These are phyloP conservation scores for Stramenopiles sp. DNA, from an alignment of 352 stramenopile species.

Conservation along the genomic window DNA sequence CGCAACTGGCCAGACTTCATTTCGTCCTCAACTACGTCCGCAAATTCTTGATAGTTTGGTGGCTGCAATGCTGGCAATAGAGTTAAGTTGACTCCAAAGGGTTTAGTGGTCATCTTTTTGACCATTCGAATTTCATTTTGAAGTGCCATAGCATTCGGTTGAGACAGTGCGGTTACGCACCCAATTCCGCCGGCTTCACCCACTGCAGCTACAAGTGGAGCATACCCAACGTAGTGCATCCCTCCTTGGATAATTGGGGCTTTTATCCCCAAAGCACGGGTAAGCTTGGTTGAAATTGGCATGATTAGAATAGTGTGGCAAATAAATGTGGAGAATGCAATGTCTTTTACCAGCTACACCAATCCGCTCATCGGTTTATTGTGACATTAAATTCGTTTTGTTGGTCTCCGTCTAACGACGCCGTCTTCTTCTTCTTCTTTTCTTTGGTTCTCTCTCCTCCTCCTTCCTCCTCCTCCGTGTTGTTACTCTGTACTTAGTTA, in stretches of 20 bases:
- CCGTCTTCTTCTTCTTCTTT: constrained; percentile 11
- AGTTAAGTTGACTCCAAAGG: constrained; percentile 30
- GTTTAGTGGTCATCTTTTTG: constrained; percentile 23
- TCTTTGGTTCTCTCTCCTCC: not conserved
- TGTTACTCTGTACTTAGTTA: not conserved
- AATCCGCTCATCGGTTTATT: constrained; percentile 9
- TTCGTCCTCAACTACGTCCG: constrained; percentile 25
- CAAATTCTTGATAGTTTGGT: constrained; percentile 26
- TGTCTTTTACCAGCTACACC: not conserved
- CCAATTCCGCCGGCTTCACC: constrained; percentile 28
- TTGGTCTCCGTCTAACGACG: not conserved
- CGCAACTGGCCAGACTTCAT: not conserved
- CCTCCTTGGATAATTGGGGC: constrained; percentile 28
- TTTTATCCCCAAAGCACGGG: constrained; percentile 28
- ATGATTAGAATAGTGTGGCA: constrained; percentile 17
- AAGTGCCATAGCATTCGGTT: constrained; percentile 15
- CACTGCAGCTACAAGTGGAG: constrained; percentile 28
- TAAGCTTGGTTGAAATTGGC: constrained; percentile 26
- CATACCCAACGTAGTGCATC: constrained; percentile 31
- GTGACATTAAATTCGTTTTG: not conserved
- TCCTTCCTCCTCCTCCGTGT: not conserved
- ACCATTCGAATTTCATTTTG: constrained; percentile 22
- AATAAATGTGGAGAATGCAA: constrained; percentile 15
- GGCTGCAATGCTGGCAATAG: constrained; percentile 27
- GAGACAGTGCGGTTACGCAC: constrained; percentile 28